Evolutionary conservation across 2,329 filamentous ascomycete genomes (phyloP), one percentile per base, ranked within the genome.

Genomic region (Penicillium sp.): DNA sequence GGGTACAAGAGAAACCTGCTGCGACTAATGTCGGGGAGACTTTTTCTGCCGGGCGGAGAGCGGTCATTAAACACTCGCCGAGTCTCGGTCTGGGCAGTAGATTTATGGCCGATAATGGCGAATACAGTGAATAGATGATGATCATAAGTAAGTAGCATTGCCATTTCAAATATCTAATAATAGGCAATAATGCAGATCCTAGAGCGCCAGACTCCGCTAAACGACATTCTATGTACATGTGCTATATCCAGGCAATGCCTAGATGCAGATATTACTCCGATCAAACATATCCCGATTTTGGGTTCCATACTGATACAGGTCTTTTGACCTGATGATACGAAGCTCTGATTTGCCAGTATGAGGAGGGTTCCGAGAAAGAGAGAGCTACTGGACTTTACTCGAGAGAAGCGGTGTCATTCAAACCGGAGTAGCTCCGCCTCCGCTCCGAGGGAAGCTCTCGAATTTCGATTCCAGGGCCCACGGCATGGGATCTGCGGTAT

Each of bases 391-490:
- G 33, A n/a, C 18, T 42, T 50, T 25, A 50, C 23, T 50, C 48
- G 11, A 50, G 31, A 29, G 42, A 18, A 15, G 88, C 83, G 63
- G 88, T 81, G 67, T 88, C 85, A 55, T 85, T 79, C 67, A 93
- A 67, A 63, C 83, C 82, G 66, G 76, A 76, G 56, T 74, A 74
- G 64, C 78, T 76, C 64, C 81, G 72, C 68, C 82, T 76, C 59
- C 69, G 68, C 70, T 80, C 81, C 56, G 83, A 77, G 42, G 85
- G 83, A 68, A 86, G 82, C 53, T 92, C 85, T 67, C 86, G 82
- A 61, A 92, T 81, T 73, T 96, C 92, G 60, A 97, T 85, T 12
- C 92, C 92, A 3, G 91, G 90, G 0, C 92, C 92, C 50, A 92
- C 82, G 29, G 88, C 74, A 58, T 89, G 84, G 46, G 81, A 78